phyloP scores from a whole-genome alignment of 306 rosid species.

The Cyclanthera cordifolia region DNA sequence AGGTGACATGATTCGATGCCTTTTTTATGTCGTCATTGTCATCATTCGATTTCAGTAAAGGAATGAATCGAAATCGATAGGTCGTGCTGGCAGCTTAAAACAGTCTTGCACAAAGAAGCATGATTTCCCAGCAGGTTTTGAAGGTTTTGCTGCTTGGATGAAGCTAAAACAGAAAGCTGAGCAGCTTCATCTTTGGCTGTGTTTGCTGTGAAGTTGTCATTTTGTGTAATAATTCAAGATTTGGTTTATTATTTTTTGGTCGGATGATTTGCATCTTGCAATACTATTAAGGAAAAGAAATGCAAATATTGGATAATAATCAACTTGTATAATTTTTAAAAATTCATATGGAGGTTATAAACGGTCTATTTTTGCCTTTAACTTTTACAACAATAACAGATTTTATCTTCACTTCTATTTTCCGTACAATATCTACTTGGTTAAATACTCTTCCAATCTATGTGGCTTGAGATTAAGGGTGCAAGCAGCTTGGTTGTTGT shows the following conservation, averaged over 20 bases:
- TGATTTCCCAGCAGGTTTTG: slow-evolving; percentile 1
- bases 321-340: neutral
- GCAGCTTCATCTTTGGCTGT: neutral
- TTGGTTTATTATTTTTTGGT: neutral
- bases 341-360: neutral
- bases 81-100: slow-evolving; percentile 5
- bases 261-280: neutral
- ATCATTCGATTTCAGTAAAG: neutral
- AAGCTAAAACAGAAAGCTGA: neutral
- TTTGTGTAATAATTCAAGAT: neutral
- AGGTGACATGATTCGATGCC: neutral
- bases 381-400: neutral
- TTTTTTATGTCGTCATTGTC: neutral
- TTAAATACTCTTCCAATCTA: too few relatives aligned
- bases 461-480: too few relatives aligned
- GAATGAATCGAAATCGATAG: neutral
- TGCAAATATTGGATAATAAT: neutral
- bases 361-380: too few relatives aligned
- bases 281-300: too few relatives aligned
- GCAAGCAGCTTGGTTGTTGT: too few relatives aligned
- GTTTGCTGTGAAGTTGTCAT: neutral
- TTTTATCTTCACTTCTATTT: too few relatives aligned
- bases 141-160: neutral
- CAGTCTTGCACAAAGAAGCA: neutral
- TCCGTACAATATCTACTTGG: neutral